Conservation (phyloP, 805 yeast species). For the Barnettozyma salicaria region DNA sequence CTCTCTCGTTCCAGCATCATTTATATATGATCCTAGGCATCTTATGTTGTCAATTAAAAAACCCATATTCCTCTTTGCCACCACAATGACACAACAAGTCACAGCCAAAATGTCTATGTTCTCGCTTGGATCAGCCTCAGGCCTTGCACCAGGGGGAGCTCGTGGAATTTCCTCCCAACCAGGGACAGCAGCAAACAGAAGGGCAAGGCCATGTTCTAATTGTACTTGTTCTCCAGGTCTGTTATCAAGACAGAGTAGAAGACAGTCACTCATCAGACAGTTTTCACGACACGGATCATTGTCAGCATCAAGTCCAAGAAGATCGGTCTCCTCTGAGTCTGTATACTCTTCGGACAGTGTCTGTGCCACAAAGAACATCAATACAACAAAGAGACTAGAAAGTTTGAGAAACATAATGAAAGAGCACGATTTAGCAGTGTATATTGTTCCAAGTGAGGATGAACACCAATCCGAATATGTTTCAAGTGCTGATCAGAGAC, state of each 20-base stretch:
- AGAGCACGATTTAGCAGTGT: constrained; percentile 57
- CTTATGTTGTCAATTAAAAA: no score
- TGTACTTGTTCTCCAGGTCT: constrained; percentile 86
- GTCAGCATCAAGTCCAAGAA: constrained; percentile 17
- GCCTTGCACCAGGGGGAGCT: constrained; percentile 11
- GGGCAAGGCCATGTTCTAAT: constrained; percentile 54
- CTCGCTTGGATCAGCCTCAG: constrained; percentile 31
- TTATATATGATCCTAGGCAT: no score
- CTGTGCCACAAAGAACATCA: constrained; percentile 39
- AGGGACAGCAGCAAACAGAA: constrained; percentile 22
- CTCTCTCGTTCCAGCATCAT: no score
- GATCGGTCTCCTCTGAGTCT: constrained; percentile 28
- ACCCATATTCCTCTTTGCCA: not conserved
- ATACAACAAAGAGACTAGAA: constrained; percentile 54
- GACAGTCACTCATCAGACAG: constrained; percentile 48
- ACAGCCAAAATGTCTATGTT: constrained; percentile 38
- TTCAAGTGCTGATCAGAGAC: constrained; percentile 70
- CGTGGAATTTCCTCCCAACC: constrained; percentile 9
- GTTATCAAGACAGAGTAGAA: constrained; percentile 56
- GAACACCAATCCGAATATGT: constrained; percentile 93
- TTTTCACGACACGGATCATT: constrained; percentile 24
- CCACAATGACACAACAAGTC: constrained; percentile 27
- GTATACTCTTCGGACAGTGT: constrained; percentile 35
- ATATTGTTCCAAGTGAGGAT: constrained; percentile 81
- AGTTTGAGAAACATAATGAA: constrained; percentile 62